These are phyloP conservation scores for Solanum pinnatisectum DNA, from an alignment of 257 asterid genomes.

Conservation along the genomic window DNA sequence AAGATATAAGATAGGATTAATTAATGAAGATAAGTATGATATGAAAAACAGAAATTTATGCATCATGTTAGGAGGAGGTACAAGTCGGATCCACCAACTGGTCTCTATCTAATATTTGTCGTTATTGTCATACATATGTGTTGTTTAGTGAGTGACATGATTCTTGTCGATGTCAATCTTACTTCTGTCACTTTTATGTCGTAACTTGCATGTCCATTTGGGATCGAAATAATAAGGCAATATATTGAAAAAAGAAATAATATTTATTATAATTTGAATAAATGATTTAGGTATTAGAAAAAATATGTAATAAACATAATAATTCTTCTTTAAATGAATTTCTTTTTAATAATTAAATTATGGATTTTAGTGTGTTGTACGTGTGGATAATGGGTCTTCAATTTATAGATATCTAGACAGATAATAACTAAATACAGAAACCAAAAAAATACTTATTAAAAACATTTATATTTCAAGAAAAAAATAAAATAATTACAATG, in stretches of 20 bases:
- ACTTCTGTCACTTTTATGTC: conserved; percentile 1
- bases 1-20: neutral
- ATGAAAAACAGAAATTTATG: neutral
- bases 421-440: too few species aligned
- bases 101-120: neutral
- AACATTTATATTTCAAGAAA: too few species aligned
- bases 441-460: too few species aligned
- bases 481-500: too few species aligned
- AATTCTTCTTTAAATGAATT: neutral
- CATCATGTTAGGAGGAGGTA: neutral
- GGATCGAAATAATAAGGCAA: neutral
- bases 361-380: neutral
- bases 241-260: too few species aligned
- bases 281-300: too few species aligned
- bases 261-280: too few species aligned
- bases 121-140: neutral
- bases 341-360: too few species aligned
- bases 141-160: neutral
- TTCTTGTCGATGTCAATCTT: neutral
- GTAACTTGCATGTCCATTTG: neutral
- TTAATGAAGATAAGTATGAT: neutral
- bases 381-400: too few species aligned
- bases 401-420: too few species aligned
- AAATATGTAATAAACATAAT: too few species aligned
- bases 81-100: neutral